Evolutionary conservation across 495 filamentous ascomycete species (phyloP), one percentile per base, ranked within the genome.

Genomic region (Penicillium salamii): DNA sequence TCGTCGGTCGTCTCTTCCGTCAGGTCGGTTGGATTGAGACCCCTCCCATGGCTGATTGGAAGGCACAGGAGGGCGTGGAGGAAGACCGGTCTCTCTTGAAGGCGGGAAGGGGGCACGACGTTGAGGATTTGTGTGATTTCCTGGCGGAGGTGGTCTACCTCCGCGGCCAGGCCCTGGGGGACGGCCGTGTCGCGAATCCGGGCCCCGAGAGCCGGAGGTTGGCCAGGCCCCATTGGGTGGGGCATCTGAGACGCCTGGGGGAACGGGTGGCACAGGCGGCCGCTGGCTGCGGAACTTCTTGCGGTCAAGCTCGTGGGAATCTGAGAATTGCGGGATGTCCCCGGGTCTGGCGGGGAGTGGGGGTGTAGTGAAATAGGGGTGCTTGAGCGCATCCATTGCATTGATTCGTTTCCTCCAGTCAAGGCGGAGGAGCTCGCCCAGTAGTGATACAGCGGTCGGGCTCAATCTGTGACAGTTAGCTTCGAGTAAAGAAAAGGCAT

Each of bases 251-350:
- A 88, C 90, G 17, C 90, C 90, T 54, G 90, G 88, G 11, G 93
- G 95, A 15, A 90, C 91, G 14, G 93, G 93, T 19, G 93, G 92
- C 38, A 90, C 75, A 13, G 81, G 82, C 11, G 82, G 83, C 59
- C 86, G 86, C 52, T 91, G 81, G 51, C 86, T 82, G 51, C 92
- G 86, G 59, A 90, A 88, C 63, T 90, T 92, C 49, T 90, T 81
- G 28, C 93, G 83, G 59, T 99, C 93, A 17, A 97, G 74, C 68
- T 99, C 93, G 70, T 99, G 93, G 14, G 90, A 96, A 54, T 97
- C 95, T 54, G 93, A 87, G 55, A 95, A 97, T 14, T 72, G 78
- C 17, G 93, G 93, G 17, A 99, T 70, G 28, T 97, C 91, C 50
- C 84, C 81, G 3, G 92, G 86, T 42, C 75, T 77, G 14, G 90